Evolutionary conservation across 148 eudicot genomes (phyloP).

Genomic region (Camellia sinensis): DNA sequence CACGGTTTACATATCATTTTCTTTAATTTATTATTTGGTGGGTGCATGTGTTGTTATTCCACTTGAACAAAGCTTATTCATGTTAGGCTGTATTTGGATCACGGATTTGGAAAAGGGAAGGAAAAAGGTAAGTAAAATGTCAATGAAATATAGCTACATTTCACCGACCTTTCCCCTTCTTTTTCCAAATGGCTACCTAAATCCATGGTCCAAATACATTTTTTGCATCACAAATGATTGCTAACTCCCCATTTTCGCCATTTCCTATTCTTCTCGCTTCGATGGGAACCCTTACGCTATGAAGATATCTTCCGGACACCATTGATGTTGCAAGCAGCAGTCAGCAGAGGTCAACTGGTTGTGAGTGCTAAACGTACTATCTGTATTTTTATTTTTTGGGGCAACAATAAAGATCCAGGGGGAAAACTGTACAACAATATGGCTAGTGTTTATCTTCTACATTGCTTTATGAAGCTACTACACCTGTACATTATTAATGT

Average conservation of each 20-base stretch:
- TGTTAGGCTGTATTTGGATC: neutral
- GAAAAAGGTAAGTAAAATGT: too few species aligned
- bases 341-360: conserved; percentile 63
- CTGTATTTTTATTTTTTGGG: neutral
- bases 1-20: neutral
- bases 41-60: neutral
- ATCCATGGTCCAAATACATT: too few species aligned
- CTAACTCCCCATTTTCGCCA: neutral
- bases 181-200: too few species aligned
- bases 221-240: neutral
- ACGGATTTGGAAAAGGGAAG: too few species aligned
- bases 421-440: neutral
- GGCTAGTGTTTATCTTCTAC: neutral
- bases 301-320: conserved; percentile 83
- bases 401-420: neutral
- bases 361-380: conserved; percentile 46
- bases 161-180: too few species aligned
- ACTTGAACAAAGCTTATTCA: neutral
- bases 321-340: conserved; percentile 72
- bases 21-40: neutral
- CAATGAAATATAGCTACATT: too few species aligned
- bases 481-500: conserved; percentile 6
- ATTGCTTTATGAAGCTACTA: neutral
- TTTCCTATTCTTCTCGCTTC: neutral
- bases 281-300: neutral